Conservation (phyloP, 2,329 filamentous ascomycete genomes). For the Cyanodermella asteris region DNA sequence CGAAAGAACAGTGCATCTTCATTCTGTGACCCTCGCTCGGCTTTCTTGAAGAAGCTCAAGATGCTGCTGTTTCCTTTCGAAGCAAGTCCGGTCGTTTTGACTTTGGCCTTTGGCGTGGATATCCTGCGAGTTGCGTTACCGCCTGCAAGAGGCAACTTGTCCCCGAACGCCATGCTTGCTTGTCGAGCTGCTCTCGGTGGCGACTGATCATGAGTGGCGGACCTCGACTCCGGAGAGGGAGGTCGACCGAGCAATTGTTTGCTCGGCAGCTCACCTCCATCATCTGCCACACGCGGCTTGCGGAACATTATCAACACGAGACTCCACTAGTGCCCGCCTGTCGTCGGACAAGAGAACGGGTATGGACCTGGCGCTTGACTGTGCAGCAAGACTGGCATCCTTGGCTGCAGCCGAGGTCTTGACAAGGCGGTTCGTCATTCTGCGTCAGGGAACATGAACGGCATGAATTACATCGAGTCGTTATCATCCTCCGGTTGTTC, state of each 20-base stretch:
- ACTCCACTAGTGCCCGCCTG: too few relatives aligned
- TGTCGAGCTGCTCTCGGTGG: slow-evolving; percentile 7
- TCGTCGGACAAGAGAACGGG: too few relatives aligned
- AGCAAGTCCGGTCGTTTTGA: not conserved
- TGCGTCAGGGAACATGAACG: too few relatives aligned
- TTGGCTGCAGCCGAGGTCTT: too few relatives aligned
- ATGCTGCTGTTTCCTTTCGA: slow-evolving; percentile 39
- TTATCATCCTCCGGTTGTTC: too few relatives aligned
- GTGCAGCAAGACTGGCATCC: too few relatives aligned
- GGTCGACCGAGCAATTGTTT: slow-evolving; percentile 27
- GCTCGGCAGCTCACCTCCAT: slow-evolving; percentile 12
- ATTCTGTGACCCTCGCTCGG: slow-evolving; percentile 20
- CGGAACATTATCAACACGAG: too few relatives aligned
- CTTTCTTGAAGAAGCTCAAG: slow-evolving; percentile 52
- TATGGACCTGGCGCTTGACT: too few relatives aligned
- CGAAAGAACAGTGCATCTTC: slow-evolving; percentile 10
- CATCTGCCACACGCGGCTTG: slow-evolving; percentile 27
- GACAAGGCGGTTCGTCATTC: too few relatives aligned
- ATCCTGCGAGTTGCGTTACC: slow-evolving; percentile 3
- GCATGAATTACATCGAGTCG: too few relatives aligned
- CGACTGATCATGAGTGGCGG: slow-evolving; percentile 2
- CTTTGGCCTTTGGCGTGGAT: slow-evolving; percentile 2
- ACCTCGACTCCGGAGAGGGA: slow-evolving; percentile 27
- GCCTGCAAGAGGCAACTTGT: slow-evolving; percentile 9
- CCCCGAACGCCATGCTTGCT: slow-evolving; percentile 9